Conservation (phyloP, 768 basidiomycete genomes). For the Russula compacta region DNA sequence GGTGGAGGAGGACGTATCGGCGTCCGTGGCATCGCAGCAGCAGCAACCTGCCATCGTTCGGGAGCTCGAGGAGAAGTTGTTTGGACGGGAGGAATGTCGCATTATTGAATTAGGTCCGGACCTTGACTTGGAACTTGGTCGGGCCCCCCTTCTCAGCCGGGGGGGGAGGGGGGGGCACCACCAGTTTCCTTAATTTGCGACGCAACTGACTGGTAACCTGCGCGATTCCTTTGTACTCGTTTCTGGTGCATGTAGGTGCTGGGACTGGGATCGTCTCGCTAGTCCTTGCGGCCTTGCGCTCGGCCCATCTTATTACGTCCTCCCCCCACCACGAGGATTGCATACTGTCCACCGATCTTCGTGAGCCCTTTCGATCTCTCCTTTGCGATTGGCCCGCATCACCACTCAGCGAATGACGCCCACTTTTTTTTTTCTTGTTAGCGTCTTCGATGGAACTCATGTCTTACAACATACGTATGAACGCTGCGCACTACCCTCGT, state of each 20-base stretch:
- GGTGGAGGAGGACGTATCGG: background rate
- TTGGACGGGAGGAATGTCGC: conserved; percentile 31
- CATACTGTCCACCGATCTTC: conserved; percentile 21
- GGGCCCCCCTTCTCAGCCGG: too few species aligned
- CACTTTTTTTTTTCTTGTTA: conserved; percentile 24
- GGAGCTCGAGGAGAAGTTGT: conserved; percentile 31
- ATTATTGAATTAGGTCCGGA: conserved; percentile 58
- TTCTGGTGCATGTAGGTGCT: conserved; percentile 41
- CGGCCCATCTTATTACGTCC: conserved; percentile 24
- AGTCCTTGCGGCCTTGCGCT: conserved; percentile 48
- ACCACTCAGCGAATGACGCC: background rate
- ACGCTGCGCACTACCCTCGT: conserved; percentile 29
- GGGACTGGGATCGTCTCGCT: conserved; percentile 81
- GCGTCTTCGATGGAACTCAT: conserved; percentile 78
- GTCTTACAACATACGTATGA: conserved; percentile 53
- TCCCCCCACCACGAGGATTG: background rate
- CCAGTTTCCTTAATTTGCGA: background rate
- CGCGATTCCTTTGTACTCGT: background rate
- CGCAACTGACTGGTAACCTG: background rate
- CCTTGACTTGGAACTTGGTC: too few species aligned
- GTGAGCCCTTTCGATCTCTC: background rate
- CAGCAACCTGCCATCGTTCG: conserved; percentile 5
- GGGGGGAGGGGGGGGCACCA: too few species aligned
- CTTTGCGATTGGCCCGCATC: background rate
- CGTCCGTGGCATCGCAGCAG: too few species aligned